Evolutionary conservation across 768 basidiomycete species (phyloP).

Genomic region (Candolleomyces aberdarensis): DNA sequence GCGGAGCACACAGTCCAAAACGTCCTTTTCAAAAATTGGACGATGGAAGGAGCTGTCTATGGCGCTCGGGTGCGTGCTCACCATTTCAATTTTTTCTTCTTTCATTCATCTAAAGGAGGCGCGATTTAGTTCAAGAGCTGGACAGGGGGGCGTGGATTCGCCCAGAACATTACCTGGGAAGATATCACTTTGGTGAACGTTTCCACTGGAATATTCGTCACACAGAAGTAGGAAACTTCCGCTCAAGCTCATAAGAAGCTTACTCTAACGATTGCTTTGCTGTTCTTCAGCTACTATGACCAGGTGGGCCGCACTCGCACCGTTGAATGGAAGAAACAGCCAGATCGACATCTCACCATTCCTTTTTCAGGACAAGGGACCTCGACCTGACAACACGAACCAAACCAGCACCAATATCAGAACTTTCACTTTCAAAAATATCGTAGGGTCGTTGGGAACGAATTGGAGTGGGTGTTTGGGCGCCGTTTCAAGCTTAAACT

Average conservation of each 20-base stretch:
- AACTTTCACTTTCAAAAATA: constrained; percentile 34
- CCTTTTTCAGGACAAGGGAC: constrained; percentile 27
- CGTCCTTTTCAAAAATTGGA: constrained; percentile 46
- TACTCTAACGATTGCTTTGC: neutral
- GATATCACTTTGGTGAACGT: constrained; percentile 43
- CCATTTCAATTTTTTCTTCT: neutral
- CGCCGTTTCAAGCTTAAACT: neutral
- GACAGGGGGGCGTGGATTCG: constrained; percentile 45
- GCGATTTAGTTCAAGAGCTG: constrained; percentile 41
- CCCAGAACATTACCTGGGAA: constrained; percentile 46
- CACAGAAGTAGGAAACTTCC: constrained; percentile 33
- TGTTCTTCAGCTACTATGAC: constrained; percentile 43
- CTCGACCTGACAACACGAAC: constrained; percentile 27
- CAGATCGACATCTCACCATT: neutral
- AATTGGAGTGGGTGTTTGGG: constrained; percentile 32
- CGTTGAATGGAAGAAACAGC: neutral
- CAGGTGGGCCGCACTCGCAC: constrained; percentile 24
- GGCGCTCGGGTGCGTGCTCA: constrained; percentile 35
- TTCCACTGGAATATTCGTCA: constrained; percentile 44
- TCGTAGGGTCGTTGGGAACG: constrained; percentile 28
- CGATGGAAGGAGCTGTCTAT: constrained; percentile 47
- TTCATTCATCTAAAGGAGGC: neutral
- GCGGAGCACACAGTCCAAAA: constrained; percentile 39
- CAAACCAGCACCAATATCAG: constrained; percentile 32
- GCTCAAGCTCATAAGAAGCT: neutral